Conservation (phyloP, 179 eudicot genomes). For the Heliamphora pulchella region DNA sequence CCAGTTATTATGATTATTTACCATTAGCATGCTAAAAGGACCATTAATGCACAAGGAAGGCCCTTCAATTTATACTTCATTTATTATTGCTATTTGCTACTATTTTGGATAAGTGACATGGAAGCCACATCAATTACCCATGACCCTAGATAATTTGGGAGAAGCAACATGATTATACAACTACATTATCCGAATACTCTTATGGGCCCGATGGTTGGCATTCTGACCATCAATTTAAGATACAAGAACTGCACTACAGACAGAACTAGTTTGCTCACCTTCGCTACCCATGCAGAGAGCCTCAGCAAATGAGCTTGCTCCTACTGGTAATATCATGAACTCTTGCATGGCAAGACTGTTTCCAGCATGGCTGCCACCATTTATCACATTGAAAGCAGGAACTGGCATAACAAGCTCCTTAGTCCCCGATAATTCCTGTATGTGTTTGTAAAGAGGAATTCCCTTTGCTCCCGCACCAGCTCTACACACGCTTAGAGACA, state of each 20-base stretch:
- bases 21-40: neutral
- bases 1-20: neutral
- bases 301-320: slow-evolving; percentile 81
- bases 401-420: slow-evolving; percentile 99
- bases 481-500: slow-evolving; percentile 86
- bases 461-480: slow-evolving; percentile 96
- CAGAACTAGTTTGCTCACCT: slow-evolving; percentile 40
- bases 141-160: neutral
- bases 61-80: neutral
- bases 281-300: slow-evolving; percentile 96
- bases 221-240: neutral
- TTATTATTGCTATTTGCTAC: neutral
- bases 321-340: slow-evolving; percentile 90
- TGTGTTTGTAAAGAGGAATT: slow-evolving; percentile 83
- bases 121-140: slow-evolving; percentile 5
- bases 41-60: neutral
- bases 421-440: slow-evolving; percentile 86
- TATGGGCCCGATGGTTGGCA: neutral
- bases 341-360: slow-evolving; percentile 98
- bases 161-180: neutral
- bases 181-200: neutral
- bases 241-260: neutral
- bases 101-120: neutral
- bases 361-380: slow-evolving; percentile 99
- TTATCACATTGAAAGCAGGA: slow-evolving; percentile 96